Evolutionary conservation across 371 early-diverging fungal genomes (phyloP).

Genomic region (Mortierella sp.): DNA sequence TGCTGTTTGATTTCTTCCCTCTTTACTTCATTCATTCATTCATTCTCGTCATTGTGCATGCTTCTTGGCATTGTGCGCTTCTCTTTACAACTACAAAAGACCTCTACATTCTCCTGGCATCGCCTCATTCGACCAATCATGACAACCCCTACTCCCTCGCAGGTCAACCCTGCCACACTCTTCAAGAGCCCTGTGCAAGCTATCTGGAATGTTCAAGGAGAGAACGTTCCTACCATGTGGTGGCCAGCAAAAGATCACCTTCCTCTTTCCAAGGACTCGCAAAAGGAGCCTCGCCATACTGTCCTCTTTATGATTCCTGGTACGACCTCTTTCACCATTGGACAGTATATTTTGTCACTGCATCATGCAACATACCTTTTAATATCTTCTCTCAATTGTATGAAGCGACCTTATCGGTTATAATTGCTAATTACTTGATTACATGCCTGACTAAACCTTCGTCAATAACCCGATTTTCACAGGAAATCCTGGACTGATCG

Average conservation of each 20-base stretch:
- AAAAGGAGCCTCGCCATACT: conserved; percentile 45
- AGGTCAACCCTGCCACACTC: conserved; percentile 35
- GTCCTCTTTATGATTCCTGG: conserved; percentile 68
- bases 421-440: not conserved
- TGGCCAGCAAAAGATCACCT: conserved; percentile 61
- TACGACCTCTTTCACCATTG: conserved; percentile 4
- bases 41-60: not conserved
- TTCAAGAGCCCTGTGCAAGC: conserved; percentile 61
- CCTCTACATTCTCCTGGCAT: not conserved
- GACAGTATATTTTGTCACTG: not conserved
- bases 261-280: not conserved
- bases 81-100: not conserved
- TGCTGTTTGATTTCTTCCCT: not conserved
- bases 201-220: conserved; percentile 64
- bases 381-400: not conserved
- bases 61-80: conserved; percentile 2
- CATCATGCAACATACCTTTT: not conserved
- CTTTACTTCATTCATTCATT: not conserved
- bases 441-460: not conserved
- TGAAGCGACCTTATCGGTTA: not conserved
- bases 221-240: conserved; percentile 64
- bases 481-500: conserved; percentile 82
- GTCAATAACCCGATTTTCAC: not conserved
- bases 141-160: conserved; percentile 21
- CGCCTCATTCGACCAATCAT: conserved; percentile 12